These are phyloP conservation scores for Rhizopogon roseolus DNA, from an alignment of 768 basidiomycete genomes.

Conservation along the genomic window DNA sequence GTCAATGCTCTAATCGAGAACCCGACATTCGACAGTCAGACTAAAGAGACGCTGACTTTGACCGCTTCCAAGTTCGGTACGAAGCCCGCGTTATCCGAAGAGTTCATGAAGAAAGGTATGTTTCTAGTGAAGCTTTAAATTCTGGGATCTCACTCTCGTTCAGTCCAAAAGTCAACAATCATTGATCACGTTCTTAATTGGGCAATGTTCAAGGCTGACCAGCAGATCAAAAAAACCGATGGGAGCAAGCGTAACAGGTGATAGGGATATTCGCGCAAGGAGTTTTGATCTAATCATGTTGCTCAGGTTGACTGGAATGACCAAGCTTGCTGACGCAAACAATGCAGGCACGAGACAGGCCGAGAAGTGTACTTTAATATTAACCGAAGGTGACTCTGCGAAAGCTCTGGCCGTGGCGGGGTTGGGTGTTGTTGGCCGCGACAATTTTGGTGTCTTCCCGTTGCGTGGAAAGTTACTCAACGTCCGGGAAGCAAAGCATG, in stretches of 20 bases:
- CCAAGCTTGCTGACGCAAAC: slow-evolving; percentile 95
- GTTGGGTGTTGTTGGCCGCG: slow-evolving; percentile 90
- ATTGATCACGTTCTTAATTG: slow-evolving; percentile 90
- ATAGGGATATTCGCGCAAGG: slow-evolving; percentile 13
- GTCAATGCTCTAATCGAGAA: slow-evolving; percentile 96
- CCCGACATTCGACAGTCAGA: slow-evolving; percentile 98
- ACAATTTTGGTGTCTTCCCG: slow-evolving; percentile 97
- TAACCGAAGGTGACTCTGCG: slow-evolving; percentile 99
- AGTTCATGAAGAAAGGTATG: slow-evolving; percentile 94
- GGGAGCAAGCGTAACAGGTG: slow-evolving; percentile 85
- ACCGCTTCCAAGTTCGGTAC: slow-evolving; percentile 86
- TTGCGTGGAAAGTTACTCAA: slow-evolving; percentile 95
- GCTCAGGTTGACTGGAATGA: slow-evolving; percentile 77
- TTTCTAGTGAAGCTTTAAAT: neutral
- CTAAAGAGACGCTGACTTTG: slow-evolving; percentile 92
- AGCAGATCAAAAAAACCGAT: slow-evolving; percentile 94
- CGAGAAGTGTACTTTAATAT: slow-evolving; percentile 85
- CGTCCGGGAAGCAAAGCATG: slow-evolving; percentile 93
- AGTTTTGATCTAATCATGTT: neutral
- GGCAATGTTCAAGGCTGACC: slow-evolving; percentile 97
- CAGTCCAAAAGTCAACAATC: slow-evolving; percentile 86
- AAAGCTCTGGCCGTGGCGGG: slow-evolving; percentile 95
- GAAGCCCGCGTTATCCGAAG: slow-evolving; percentile 79
- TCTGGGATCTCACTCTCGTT: neutral
- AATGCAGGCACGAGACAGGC: slow-evolving; percentile 86